Evolutionary conservation across 1,284 basidiomycete species (phyloP).

Genomic region (Austroboletus rostrupii): DNA sequence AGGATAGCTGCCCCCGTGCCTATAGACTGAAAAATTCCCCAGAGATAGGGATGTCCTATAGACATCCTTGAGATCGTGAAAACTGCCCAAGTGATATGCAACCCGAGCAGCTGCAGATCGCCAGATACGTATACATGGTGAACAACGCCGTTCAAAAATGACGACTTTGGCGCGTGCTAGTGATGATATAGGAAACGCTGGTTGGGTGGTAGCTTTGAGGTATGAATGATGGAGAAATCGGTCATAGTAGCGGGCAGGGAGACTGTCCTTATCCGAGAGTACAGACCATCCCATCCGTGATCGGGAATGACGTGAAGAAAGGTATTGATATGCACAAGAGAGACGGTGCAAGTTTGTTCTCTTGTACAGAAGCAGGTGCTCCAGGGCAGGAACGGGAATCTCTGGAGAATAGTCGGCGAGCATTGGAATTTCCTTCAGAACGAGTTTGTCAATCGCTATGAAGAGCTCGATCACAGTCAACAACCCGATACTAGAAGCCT

Average conservation of each 20-base stretch:
- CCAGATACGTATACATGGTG: background rate
- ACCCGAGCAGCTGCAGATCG: background rate
- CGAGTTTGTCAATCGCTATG: conserved; percentile 41
- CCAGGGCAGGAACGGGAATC: conserved; percentile 23
- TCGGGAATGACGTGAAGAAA: conserved; percentile 18
- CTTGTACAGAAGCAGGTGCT: background rate
- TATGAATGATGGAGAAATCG: background rate
- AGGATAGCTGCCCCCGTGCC: too few species aligned
- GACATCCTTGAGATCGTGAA: background rate
- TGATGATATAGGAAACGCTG: background rate
- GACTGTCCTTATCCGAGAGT: background rate
- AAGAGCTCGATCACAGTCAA: conserved; percentile 42
- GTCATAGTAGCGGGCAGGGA: background rate
- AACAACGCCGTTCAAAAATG: background rate
- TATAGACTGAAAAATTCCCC: too few species aligned
- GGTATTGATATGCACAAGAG: conserved; percentile 26
- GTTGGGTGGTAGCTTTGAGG: background rate
- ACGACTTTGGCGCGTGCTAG: background rate
- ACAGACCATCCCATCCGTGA: background rate
- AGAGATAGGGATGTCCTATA: too few species aligned
- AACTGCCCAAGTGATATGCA: background rate
- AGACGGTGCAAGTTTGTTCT: conserved; percentile 27
- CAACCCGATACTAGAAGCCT: conserved; percentile 27
- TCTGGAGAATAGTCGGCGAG: conserved; percentile 45
- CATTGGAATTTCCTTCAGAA: conserved; percentile 32